Base-by-base conservation (phyloP, 805 yeast genomes). In the Pichia gijzeniarum region DNA sequence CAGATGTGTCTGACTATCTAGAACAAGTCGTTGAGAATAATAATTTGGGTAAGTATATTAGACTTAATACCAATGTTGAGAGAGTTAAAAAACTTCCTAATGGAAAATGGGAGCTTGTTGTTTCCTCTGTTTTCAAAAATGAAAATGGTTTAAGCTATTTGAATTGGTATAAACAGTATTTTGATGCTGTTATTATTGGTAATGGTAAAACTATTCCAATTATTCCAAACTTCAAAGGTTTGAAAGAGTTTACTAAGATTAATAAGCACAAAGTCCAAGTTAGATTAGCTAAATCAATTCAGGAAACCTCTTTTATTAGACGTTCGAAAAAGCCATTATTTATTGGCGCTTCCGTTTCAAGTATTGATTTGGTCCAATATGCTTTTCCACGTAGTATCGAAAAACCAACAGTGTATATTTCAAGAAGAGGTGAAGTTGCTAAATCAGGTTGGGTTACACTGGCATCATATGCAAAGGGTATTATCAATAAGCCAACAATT, bases 161-260 rank as follows among this genome's bases (percentile, higher is more conserved):
- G 7, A 42, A 37, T 5, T 74, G 79, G 78, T 73, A 74, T 49
- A 59, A 55, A 35, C 72, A 74, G 41, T 52, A 51, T 21, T 79
- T 71, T 53, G 89, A 83, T 57, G 84, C 78, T 9, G 73, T 84
- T 9, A 76, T 78, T 1, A 58, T 81, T 9, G 84, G 87, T 3
- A 67, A 74, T 19, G 90, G 90, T 2, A 80, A 77, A 57, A 71
- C 79, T 27, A 64, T 72, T 25, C 90, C 90, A 1, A 67, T 57
- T 53, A 61, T 76, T 39, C 90, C 91, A 2, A 58, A 69, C 18
- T 66, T 76, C 34, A 59, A 50, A 8, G 46, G 46, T 9, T 38
- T 55, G 4, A 17, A 18, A 2, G 41, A 50, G 17, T 55, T 54
- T 61, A 3, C 86, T 83, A 2, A 55, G 67, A 58, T 60, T 38